Evolutionary conservation across 768 basidiomycete genomes (phyloP), one percentile per base, ranked within the genome.

Genomic region (Russula sp.): DNA sequence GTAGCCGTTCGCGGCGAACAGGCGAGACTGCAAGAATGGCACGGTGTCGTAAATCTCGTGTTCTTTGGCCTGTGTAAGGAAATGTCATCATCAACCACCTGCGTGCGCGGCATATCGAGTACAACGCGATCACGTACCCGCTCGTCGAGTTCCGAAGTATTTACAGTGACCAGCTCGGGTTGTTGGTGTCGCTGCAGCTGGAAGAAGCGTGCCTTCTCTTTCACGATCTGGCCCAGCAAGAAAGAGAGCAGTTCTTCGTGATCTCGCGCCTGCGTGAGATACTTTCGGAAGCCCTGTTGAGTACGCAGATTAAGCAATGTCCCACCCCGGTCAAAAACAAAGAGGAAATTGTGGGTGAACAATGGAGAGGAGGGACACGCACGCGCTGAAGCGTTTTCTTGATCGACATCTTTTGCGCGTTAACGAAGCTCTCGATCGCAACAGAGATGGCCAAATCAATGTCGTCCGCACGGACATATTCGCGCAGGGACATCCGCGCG

Each of bases 381-480:
- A 96, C 96, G 71, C 97, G 82, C 76, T 99, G 94, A 51, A 99
- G 79, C 3, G 94, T 95, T 79, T 94, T 97, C 82, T 98, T 98
- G 79, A 98, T 96, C 63, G 91, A 93, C 83, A 94, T 88, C 81
- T 99, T 99, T 75, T 99, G 97, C 30, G 97, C 90, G 69, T 77
- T 95, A 63, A 99, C 92, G 75, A 99, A 99, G 77, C 92, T 94
- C 58, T 88, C 88, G 32, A 99, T 86, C 3, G 93, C 91, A 53
- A 98, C 95, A 71, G 93, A 93, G 67, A 99, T 98, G 2, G 97
- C 96, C 57, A 98, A 78, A 74, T 99, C 94, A 70, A 99, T 94
- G 73, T 99, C 97, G 74, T 98, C 97, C 44, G 88, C 81, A 52
- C 97, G 84, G 36, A 98, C 97, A 72, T 93, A 98, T 76, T 98